These are phyloP conservation scores for Isatis tinctoria DNA, from an alignment of 345 rosid genomes.

Conservation along the genomic window DNA sequence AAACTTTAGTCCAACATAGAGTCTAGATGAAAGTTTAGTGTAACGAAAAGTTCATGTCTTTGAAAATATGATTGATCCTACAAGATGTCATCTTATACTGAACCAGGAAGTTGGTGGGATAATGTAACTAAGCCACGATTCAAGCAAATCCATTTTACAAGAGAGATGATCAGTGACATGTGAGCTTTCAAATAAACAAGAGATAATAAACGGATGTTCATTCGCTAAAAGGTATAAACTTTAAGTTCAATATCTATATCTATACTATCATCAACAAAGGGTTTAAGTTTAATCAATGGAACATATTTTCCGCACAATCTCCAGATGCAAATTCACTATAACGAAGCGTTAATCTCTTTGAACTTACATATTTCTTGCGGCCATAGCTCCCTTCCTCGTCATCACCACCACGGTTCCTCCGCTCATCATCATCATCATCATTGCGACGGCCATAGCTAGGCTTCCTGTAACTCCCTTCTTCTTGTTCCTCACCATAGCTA, in stretches of 20 bases:
- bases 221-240: not conserved
- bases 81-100: not conserved
- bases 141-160: not conserved
- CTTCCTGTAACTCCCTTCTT: conserved; percentile 38
- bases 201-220: not conserved
- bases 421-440: conserved; percentile 58
- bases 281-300: not conserved
- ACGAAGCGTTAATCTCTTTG: not conserved
- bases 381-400: conserved; percentile 61
- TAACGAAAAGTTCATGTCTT: not conserved
- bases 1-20: not conserved
- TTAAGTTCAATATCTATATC: not conserved
- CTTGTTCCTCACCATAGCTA: conserved; percentile 39
- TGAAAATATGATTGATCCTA: no score
- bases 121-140: not conserved
- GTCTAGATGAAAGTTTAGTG: not conserved
- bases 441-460: conserved; percentile 44
- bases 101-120: not conserved
- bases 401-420: conserved; percentile 41
- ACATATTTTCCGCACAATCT: not conserved
- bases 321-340: not conserved
- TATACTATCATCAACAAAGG: not conserved
- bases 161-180: not conserved
- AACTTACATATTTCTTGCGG: conserved; percentile 85
- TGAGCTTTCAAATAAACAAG: not conserved